Conservation (phyloP, 768 basidiomycete genomes). For the Suillus alpinus region DNA sequence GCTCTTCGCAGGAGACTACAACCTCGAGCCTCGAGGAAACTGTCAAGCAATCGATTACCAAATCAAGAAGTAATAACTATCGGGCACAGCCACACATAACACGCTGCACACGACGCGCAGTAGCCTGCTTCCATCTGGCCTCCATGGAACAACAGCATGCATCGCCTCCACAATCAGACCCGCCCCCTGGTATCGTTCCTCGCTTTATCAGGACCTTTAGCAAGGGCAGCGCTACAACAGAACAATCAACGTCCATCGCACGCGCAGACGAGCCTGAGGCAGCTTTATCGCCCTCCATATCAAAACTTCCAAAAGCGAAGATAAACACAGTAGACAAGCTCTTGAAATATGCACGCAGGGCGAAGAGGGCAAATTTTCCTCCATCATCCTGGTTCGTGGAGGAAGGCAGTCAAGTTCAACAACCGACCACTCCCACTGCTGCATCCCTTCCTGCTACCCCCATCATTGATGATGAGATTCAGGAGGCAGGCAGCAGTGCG, state of each 20-base stretch:
- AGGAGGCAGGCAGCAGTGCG: conserved; percentile 6
- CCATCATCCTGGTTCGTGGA: conserved; percentile 16
- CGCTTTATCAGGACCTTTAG: conserved; percentile 17
- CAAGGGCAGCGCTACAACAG: conserved; percentile 17
- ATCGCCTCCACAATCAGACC: neutral
- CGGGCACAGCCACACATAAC: neutral
- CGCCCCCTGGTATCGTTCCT: conserved; percentile 6
- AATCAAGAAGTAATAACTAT: neutral
- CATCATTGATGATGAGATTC: conserved; percentile 3
- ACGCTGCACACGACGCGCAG: neutral
- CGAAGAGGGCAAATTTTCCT: conserved; percentile 10
- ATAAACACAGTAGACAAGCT: conserved; percentile 15
- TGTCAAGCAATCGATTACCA: neutral
- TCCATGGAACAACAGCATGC: conserved; percentile 10
- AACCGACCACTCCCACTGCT: conserved; percentile 4
- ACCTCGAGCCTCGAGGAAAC: neutral
- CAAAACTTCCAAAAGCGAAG: conserved; percentile 17
- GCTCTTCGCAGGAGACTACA: neutral
- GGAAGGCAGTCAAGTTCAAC: conserved; percentile 2
- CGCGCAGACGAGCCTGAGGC: conserved; percentile 6
- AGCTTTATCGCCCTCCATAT: neutral
- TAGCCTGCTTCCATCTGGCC: neutral
- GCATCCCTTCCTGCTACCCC: conserved; percentile 7
- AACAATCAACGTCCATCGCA: conserved; percentile 9
- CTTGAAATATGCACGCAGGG: conserved; percentile 15